Evolutionary conservation across 371 early-diverging fungal species (phyloP).

Genomic region (Zychaea mexicana): DNA sequence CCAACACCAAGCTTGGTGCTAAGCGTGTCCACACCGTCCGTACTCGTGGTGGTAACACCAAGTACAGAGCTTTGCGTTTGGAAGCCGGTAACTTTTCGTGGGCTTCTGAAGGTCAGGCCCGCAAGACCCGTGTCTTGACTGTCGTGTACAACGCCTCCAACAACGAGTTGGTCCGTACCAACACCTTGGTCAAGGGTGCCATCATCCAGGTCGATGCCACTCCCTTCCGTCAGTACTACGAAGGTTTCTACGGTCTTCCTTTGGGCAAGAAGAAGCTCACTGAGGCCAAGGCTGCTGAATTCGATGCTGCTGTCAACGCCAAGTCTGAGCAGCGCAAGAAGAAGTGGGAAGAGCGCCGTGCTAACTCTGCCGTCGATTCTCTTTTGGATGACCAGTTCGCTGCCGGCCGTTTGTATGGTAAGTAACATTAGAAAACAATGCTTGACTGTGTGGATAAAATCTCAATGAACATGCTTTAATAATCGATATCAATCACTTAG

Average conservation of each 20-base stretch:
- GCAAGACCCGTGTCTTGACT: slow-evolving; percentile 95
- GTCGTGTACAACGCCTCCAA: slow-evolving; percentile 99
- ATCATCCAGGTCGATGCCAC: slow-evolving; percentile 99
- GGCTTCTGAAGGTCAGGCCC: slow-evolving; percentile 93
- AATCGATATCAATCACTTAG: slow-evolving; percentile 24
- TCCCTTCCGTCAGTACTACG: slow-evolving; percentile 99
- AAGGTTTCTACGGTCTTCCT: slow-evolving; percentile 90
- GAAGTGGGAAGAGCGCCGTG: slow-evolving; percentile 87
- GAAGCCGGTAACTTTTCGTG: slow-evolving; percentile 98
- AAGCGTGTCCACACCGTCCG: slow-evolving; percentile 94
- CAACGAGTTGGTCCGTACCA: slow-evolving; percentile 99
- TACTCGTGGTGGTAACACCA: slow-evolving; percentile 98
- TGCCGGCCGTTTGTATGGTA: slow-evolving; percentile 91
- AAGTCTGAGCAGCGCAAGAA: slow-evolving; percentile 90
- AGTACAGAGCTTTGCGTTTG: slow-evolving; percentile 98
- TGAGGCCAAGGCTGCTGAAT: slow-evolving; percentile 57
- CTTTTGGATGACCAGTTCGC: slow-evolving; percentile 93
- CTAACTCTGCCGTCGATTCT: slow-evolving; percentile 83
- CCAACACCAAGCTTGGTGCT: slow-evolving; percentile 96
- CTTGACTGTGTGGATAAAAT: too few species aligned
- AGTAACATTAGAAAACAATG: neutral
- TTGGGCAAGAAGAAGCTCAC: slow-evolving; percentile 86
- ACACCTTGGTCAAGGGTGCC: slow-evolving; percentile 99
- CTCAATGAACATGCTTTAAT: too few species aligned
- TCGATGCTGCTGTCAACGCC: slow-evolving; percentile 73